Conservation (phyloP, 306 rosid species). For the Mucuna pruriens region DNA sequence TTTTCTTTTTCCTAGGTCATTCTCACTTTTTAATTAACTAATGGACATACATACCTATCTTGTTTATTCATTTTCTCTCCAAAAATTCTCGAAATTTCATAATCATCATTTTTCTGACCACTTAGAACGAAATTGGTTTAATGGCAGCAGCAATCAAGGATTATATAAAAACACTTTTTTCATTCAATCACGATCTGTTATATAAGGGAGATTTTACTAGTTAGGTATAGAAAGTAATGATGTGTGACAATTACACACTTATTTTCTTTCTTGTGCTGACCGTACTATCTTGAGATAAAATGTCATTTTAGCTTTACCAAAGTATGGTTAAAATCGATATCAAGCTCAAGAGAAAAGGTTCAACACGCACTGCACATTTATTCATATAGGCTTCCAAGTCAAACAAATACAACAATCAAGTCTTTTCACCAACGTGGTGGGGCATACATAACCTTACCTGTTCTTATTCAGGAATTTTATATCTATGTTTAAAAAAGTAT, state of each 20-base stretch:
- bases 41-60: background rate
- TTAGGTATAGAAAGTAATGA: background rate
- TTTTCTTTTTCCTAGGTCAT: slow-evolving; percentile 33
- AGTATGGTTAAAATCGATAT: slow-evolving; percentile 31
- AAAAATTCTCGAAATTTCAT: no score
- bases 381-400: background rate
- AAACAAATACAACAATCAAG: background rate
- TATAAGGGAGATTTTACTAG: no score
- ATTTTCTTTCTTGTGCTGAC: background rate
- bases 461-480: no score
- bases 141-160: background rate
- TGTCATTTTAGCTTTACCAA: slow-evolving; percentile 19
- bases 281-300: background rate
- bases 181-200: background rate
- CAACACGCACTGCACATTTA: background rate
- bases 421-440: no score
- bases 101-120: no score
- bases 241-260: background rate
- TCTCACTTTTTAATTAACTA: slow-evolving; percentile 32
- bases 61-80: background rate
- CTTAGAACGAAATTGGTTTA: no score
- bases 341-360: no score
- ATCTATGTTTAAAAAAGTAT: no score
- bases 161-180: background rate
- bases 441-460: no score